Evolutionary conservation across 345 rosid species (phyloP).

Genomic region (Salix suchowensis): DNA sequence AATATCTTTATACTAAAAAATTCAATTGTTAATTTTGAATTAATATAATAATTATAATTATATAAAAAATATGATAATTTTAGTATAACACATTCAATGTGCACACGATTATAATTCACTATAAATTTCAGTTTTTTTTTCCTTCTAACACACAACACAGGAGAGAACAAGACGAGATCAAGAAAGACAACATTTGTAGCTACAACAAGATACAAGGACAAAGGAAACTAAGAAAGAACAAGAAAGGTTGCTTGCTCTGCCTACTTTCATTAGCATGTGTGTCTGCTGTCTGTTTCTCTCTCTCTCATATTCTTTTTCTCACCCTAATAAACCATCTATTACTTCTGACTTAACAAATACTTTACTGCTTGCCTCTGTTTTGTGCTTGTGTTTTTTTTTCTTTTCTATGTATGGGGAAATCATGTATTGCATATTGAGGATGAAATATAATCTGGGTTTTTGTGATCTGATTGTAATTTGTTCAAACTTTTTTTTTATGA

Average conservation of each 20-base stretch:
- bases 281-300: not conserved
- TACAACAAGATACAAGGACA: not conserved
- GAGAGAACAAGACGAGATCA: not conserved
- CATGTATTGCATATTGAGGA: not conserved
- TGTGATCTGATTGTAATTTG: not conserved
- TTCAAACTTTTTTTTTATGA: not conserved
- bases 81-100: too few relatives aligned
- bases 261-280: not conserved
- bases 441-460: conserved; percentile 4
- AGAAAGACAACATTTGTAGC: conserved; percentile 15
- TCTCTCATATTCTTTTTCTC: not conserved
- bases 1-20: too few relatives aligned
- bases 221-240: not conserved
- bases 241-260: not conserved
- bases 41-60: too few relatives aligned
- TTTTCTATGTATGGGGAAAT: not conserved
- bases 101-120: too few relatives aligned
- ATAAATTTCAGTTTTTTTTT: too few relatives aligned
- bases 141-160: not conserved
- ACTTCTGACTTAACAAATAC: not conserved
- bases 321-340: not conserved
- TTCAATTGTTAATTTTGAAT: too few relatives aligned
- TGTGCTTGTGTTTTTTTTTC: not conserved
- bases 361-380: too few relatives aligned
- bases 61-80: too few relatives aligned